phyloP scores from a whole-genome alignment of 2,329 filamentous ascomycete species.

The Colletotrichum sp. region DNA sequence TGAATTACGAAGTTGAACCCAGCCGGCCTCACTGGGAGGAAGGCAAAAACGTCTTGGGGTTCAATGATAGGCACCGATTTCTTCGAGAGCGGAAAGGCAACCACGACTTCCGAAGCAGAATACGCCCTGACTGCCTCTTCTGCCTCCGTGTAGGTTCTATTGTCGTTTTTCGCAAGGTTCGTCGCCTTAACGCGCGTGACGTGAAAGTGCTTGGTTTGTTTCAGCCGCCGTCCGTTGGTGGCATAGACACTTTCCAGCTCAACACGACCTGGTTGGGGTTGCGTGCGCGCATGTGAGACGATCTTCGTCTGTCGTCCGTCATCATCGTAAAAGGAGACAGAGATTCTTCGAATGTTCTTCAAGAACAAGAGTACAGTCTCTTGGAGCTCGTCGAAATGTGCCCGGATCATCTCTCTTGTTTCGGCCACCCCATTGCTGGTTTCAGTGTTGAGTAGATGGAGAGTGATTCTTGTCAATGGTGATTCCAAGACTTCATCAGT shows the following conservation, averaged over 20 bases:
- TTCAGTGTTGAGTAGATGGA: not conserved
- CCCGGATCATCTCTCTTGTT: not conserved
- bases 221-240: fast-evolving
- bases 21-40: conserved; percentile 10
- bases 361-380: not conserved
- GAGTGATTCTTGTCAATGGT: conserved; percentile 20
- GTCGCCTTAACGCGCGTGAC: not conserved
- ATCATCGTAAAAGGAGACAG: not conserved
- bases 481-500: conserved; percentile 39
- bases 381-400: not conserved
- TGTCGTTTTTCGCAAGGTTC: not conserved
- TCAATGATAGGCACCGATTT: conserved; percentile 37
- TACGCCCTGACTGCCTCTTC: conserved; percentile 27
- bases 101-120: conserved; percentile 31
- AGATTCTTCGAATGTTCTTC: not conserved
- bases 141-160: conserved; percentile 24
- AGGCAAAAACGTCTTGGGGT: conserved; percentile 41
- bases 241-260: not conserved
- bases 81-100: conserved; percentile 50
- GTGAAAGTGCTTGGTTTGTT: not conserved
- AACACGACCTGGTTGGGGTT: not conserved
- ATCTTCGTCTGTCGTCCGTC: fast-evolving
- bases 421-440: not conserved
- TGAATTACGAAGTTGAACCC: conserved; percentile 57
- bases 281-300: not conserved